Percentiles rank a stretch among this genome's conserved stretches.
These are phyloP conservation scores for Clitoria ternatea DNA, from an alignment of 306 rosid genomes.

Conservation along the genomic window DNA sequence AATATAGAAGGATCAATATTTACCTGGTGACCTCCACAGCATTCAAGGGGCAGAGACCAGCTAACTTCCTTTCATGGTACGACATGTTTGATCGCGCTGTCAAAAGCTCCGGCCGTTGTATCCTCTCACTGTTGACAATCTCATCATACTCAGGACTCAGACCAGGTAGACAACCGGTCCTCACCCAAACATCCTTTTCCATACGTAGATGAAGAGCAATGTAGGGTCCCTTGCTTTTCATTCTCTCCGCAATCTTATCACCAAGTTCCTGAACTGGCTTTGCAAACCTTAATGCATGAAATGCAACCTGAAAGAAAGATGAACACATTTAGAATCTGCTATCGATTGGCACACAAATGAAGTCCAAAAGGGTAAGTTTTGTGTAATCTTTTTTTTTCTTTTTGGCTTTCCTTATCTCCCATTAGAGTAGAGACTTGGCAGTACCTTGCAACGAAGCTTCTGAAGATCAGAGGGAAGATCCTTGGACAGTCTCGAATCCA, in stretches of 20 bases:
- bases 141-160: constrained; percentile 66
- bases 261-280: constrained; percentile 81
- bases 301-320: constrained; percentile 68
- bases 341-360: not conserved
- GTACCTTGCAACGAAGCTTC: constrained; percentile 97
- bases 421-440: not conserved
- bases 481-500: constrained; percentile 89
- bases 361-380: not conserved
- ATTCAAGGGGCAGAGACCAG: constrained; percentile 92
- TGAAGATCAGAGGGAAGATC: constrained; percentile 97
- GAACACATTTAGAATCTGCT: constrained; percentile 22
- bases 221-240: constrained; percentile 83
- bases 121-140: constrained; percentile 63
- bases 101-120: constrained; percentile 66
- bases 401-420: not conserved
- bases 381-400: not conserved
- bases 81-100: constrained; percentile 83
- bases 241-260: constrained; percentile 68
- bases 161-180: constrained; percentile 97
- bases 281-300: constrained; percentile 80
- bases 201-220: constrained; percentile 86
- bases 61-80: constrained; percentile 83
- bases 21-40: constrained; percentile 88
- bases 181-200: constrained; percentile 99
- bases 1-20: not conserved